Base-by-base conservation (phyloP, 2,329 filamentous ascomycete genomes). In the Cryphonectria japonica region DNA sequence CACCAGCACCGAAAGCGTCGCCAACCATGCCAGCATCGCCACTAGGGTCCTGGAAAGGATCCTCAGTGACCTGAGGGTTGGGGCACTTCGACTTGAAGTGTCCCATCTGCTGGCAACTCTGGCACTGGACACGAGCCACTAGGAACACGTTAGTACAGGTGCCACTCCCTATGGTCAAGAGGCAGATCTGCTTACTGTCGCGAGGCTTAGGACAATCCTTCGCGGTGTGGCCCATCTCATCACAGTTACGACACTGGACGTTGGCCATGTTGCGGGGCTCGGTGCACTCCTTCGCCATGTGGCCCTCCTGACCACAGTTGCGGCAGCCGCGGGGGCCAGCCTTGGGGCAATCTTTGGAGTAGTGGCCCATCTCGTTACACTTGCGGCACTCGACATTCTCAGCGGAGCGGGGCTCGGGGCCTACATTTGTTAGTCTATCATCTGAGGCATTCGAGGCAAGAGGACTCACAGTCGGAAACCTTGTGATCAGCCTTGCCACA, bases 311-410 rank as follows among this genome's bases (percentile, higher is more conserved):
- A 22, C 87, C 83, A 73, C 91, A 92, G 78, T 87, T 82, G 73
- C 86, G 87, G 81, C 88, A 89, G 39, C 79, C 83, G 77, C 84
- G 78, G 74, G 83, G 83, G 78, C 85, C 82, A 71, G 87, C 86
- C 70, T 85, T 89, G 39, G 91, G 89, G 77, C 90, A 92, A 76
- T 92, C 89, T 57, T 84, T 84, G 46, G 86, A 84, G 75, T 89
- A 89, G 75, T 92, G 90, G 2, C 90, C 90, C 69, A 80, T 87
- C 80, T 89, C 83, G 57, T 84, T 83, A 76, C 90, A 92, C 78
- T 88, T 91, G 75, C 87, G 88, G 78, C 90, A 93, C 77, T 92
- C 89, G 0, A 92, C 85, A 67, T 86, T 85, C 39, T 85, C 87
- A 39, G 88, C 85, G 73, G 87, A 86, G n/a, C 90, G 87, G 50